Percentiles rank a stretch among this genome's conserved stretches.
Evolutionary conservation across 169 alveolate genomes (phyloP).

Genomic region (Plasmodium vinckei): DNA sequence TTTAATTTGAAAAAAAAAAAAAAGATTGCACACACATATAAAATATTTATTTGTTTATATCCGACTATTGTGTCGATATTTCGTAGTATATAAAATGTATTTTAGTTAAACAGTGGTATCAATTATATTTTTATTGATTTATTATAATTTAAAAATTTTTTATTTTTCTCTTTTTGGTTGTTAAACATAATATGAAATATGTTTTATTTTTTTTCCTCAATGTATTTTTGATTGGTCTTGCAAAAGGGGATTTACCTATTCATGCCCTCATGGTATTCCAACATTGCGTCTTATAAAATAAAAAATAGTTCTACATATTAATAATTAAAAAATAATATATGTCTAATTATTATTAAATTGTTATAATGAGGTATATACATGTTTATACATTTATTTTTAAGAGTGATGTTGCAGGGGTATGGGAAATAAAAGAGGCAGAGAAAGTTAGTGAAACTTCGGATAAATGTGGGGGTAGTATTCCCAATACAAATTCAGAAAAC

Average conservation of each 20-base stretch:
- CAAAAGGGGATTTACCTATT: slow-evolving; percentile 44
- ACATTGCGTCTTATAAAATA: neutral
- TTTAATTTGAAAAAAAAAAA: neutral
- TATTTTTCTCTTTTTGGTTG: neutral
- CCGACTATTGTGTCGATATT: no score
- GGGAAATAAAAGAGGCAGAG: slow-evolving; percentile 32
- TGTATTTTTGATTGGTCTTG: slow-evolving; percentile 9
- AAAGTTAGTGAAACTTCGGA: slow-evolving; percentile 10
- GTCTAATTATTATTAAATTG: no score
- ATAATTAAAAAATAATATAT: neutral
- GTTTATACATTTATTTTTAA: neutral
- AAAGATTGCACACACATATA: neutral
- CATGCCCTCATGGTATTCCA: slow-evolving; percentile 69
- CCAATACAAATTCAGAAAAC: slow-evolving; percentile 39
- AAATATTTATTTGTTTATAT: no score
- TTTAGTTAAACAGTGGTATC: neutral
- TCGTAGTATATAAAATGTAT: no score
- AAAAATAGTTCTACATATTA: neutral
- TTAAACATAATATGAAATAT: slow-evolving; percentile 18
- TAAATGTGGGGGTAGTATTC: slow-evolving; percentile 51
- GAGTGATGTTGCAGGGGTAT: slow-evolving; percentile 56
- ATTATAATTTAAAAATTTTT: no score
- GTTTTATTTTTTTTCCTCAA: neutral
- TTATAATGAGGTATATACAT: neutral
- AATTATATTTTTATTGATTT: neutral